Base-by-base conservation (phyloP, 257 asterid genomes). In the Solanum chiquidenum region DNA sequence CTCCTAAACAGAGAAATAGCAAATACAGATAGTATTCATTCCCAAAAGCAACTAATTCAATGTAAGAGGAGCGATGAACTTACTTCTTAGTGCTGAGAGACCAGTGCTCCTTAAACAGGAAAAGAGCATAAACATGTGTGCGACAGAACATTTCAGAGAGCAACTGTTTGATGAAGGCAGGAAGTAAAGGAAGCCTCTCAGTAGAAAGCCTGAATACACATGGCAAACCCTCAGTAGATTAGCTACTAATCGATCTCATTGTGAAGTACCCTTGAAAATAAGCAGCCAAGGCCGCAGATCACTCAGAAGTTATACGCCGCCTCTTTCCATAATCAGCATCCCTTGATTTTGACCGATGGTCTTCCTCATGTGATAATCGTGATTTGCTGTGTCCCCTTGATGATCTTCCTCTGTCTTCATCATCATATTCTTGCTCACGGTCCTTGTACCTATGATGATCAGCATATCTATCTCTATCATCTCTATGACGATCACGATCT, bases 351-450 rank as follows among this genome's bases (percentile, higher is more conserved):
- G 98, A 94, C 88, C 96, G 88, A 40, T 89, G 95, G 86, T 94
- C 94, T 38, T 90, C 96, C 88, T 93, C 98, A 14, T 91, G 96
- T 33, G 95, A 90, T 40, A 91, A 23, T 74, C 96, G 88, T 38
- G 96, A 90, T 91, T 95, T 94, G 90, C 93, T 89, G 77, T 90
- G 95, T 88, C 92, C 89, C 92, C 94, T 93, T 35, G 98, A 92
- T 23, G 98, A 92, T 91, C 95, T 92, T 90, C 95, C 96, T 93
- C 94, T 93, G 85, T 92, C 96, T 92, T 95, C 98, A 83, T 95
- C 95, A 85, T 92, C 95, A 87, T 94, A 89, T 23, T 92, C 98
- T 7, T 90, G 86, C 13, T 92, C 98, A 83, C 94, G 96, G 40
- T 89, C 95, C 90, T 92, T 94, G 88, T 93, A 89, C 89, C 93